Evolutionary conservation across 768 basidiomycete genomes (phyloP), one percentile per base, ranked within the genome.

Genomic region (Leucosporidium creatinivorum): DNA sequence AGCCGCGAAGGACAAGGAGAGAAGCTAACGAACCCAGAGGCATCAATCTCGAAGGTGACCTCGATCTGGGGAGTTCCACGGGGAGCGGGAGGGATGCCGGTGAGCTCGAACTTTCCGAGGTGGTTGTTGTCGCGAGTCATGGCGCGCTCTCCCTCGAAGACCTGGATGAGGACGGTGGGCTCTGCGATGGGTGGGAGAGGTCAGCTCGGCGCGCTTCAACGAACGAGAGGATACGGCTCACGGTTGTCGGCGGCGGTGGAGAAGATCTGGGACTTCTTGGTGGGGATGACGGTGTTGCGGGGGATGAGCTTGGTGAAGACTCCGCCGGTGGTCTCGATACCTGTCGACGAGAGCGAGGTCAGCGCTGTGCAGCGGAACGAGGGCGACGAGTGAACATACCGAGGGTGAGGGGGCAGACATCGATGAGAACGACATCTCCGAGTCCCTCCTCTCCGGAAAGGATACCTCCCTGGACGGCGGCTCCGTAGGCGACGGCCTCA

Each of bases 81-180:
- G 73, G 93, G 93, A 21, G 93, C 89, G 50, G 94, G 92, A 39
- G 94, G 93, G 69, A 98, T 96, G 67, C 89, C 77, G 55, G 85
- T 88, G 49, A 97, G 86, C 80, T 96, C 93, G 79, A 96, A 97
- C 79, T 93, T 93, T 81, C 94, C 93, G 74, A 98, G 88, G 59
- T 88, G 87, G 82, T 96, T 94, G 85, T 96, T 97, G 81, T 97
- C 94, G 86, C 94, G 94, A 73, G 94, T 97, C 76, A 96, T 81
- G 57, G 91, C 86, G 77, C 94, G 92, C 82, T 97, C 93, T 79
- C 93, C 93, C 84, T 97, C 93, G 79, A 83, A 97, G 71, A 98
- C 94, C 80, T 98, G 93, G 80, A 98, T 93, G 58, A 97, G 81
- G 74, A 97, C 93, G 61, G 91, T 93, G 57, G 89, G 91, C 81